Evolutionary conservation across 306 rosid species (phyloP), one percentile per base, ranked within the genome.

Genomic region (Purshia tridentata): DNA sequence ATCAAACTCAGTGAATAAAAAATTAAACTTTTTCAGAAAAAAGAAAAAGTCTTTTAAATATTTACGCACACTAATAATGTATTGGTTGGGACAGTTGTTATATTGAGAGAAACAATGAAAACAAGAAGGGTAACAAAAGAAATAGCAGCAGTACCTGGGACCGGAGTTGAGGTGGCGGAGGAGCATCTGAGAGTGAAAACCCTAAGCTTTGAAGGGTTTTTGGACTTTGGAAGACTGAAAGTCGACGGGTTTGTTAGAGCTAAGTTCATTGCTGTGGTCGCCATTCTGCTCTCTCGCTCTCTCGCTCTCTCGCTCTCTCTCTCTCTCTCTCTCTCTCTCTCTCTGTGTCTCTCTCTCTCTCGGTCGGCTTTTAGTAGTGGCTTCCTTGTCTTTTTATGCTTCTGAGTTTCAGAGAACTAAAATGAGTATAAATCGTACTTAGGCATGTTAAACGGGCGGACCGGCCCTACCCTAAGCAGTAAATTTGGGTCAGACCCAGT

Each of bases 161-260:
- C 39, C 18, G 73, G 29, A 13, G 46, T 14, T 3, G 66, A 39
- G n/a, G 18, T 5, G 50, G 44, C 67, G 55, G 80, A 52, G 73
- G 76, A 75, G 76, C 83, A 80, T 56, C 73, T 59, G 57, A 75
- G 47, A 70, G 58, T 69, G 48, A 80, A 74, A 55, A 65, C 65
- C 53, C 65, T 55, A 6, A 47, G 29, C 57, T 58, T 70, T 23
- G 59, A 57, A 63, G 76, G 40, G 49, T 16, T 69, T 14, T 52
- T 52, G 50, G 47, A 4, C 44, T 74, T 74, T 15, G 56, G 48
- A 40, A 46, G 14, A 4, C 15, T 47, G 52, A 58, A 62, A 61
- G 68, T n/a, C 2, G 16, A 69, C 15, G 73, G 73, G 41, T 70
- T 75, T 41, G 22, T 1, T 1, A 70, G 49, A 2, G 52, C 63